A percentile compares a stretch with the other conserved stretches of the same genome.
phyloP scores from a whole-genome alignment of 352 stramenopile genomes.

The Saprolegnia diclina region DNA sequence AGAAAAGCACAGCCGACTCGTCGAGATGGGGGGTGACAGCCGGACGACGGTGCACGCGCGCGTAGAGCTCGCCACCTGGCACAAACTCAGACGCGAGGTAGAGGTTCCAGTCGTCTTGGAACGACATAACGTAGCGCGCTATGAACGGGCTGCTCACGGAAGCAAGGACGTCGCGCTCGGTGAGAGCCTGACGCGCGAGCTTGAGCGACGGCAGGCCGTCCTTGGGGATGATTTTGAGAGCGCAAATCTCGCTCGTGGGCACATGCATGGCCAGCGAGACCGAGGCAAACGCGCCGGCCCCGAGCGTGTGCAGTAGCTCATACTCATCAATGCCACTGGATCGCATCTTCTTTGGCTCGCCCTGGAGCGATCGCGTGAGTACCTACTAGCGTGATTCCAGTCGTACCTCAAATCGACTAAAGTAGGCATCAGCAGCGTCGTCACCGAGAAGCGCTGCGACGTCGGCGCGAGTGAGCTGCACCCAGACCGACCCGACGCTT shows the following conservation, averaged over 20 bases:
- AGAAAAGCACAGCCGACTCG: slow-evolving; percentile 49
- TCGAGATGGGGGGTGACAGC: no score
- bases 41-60: background rate
- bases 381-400: no score
- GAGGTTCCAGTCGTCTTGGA: slow-evolving; percentile 19
- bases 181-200: slow-evolving; percentile 6
- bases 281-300: slow-evolving; percentile 8
- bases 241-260: background rate
- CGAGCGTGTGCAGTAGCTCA: background rate
- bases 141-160: slow-evolving; percentile 14
- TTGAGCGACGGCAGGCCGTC: slow-evolving; percentile 1
- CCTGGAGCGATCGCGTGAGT: no score
- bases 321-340: background rate
- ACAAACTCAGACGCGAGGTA: slow-evolving; percentile 22
- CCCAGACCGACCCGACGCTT: background rate
- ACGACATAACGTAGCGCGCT: slow-evolving; percentile 5
- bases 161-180: slow-evolving; percentile 8
- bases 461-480: background rate
- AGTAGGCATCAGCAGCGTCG: background rate
- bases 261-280: slow-evolving; percentile 3
- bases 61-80: slow-evolving; percentile 21
- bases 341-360: no score
- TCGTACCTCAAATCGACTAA: background rate
- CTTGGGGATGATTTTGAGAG: slow-evolving; percentile 20
- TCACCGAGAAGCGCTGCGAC: background rate